Evolutionary conservation across 177 flowering plant species (phyloP).

Genomic region (Tripterygium wilfordii): DNA sequence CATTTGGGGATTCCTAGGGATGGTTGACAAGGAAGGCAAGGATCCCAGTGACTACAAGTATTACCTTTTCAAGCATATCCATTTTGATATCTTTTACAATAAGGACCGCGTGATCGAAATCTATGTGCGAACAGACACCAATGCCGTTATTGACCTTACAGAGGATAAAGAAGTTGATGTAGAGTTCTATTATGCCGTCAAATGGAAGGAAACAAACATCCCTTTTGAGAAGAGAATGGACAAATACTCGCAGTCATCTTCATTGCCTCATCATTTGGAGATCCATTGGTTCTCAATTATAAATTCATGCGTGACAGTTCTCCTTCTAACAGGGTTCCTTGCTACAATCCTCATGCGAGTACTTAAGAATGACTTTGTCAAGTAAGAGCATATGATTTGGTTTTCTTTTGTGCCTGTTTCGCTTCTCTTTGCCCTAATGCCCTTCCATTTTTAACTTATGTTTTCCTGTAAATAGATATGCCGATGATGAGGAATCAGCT

Average conservation of each 20-base stretch:
- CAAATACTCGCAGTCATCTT: conserved; percentile 71
- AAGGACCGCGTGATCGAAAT: conserved; percentile 78
- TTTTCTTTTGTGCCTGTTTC: not conserved
- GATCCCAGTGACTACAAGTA: conserved; percentile 67
- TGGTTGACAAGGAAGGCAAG: conserved; percentile 70
- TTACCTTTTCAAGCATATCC: conserved; percentile 72
- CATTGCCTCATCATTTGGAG: conserved; percentile 77
- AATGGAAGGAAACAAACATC: conserved; percentile 70
- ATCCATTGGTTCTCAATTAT: conserved; percentile 86
- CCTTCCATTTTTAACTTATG: too few relatives aligned
- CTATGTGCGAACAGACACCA: conserved; percentile 62
- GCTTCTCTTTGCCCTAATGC: too few relatives aligned
- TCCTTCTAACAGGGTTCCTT: conserved; percentile 81
- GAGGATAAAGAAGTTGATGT: conserved; percentile 68
- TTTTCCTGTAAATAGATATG: too few relatives aligned
- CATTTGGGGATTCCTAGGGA: conserved; percentile 45
- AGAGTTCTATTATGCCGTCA: conserved; percentile 66
- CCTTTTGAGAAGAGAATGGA: conserved; percentile 88
- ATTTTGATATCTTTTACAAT: conserved; percentile 69
- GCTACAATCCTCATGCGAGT: too few relatives aligned
- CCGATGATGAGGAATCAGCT: conserved; percentile 62
- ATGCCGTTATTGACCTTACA: conserved; percentile 51
- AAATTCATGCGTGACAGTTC: conserved; percentile 83
- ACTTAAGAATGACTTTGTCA: conserved; percentile 83
- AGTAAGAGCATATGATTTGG: conserved; percentile 42